Percentiles rank a stretch among this genome's conserved stretches.
Conservation (phyloP, 768 basidiomycete genomes). For the Lactifluus hygrophoroides region DNA sequence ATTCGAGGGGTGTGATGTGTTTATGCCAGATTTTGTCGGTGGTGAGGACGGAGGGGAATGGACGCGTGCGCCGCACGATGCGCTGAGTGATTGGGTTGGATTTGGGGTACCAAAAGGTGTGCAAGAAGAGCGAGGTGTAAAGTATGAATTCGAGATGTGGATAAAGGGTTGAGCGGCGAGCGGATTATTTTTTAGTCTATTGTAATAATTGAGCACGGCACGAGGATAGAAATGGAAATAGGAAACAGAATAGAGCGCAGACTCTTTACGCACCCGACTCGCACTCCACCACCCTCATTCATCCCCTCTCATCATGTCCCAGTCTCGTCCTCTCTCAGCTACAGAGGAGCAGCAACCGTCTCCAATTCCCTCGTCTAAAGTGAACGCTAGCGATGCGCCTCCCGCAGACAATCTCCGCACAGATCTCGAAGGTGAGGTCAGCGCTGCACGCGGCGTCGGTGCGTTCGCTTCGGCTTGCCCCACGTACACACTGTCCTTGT, state of each 20-base stretch:
- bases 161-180: conserved; percentile 30
- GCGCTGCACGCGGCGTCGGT: conserved; percentile 16
- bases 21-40: conserved; percentile 64
- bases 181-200: conserved; percentile 21
- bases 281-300: not conserved
- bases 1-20: conserved; percentile 79
- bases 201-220: not conserved
- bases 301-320: conserved; percentile 6
- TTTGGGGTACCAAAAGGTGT: conserved; percentile 68
- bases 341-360: not conserved
- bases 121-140: conserved; percentile 74
- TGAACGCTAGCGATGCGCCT: not conserved
- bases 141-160: conserved; percentile 98
- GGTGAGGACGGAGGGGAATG: conserved; percentile 32
- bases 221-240: conserved; percentile 8
- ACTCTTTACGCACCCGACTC: not conserved
- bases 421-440: conserved; percentile 12
- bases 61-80: conserved; percentile 50
- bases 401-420: not conserved
- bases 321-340: conserved; percentile 1
- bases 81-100: conserved; percentile 69
- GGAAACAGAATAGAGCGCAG: not conserved
- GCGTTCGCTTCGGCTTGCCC: conserved; percentile 1
- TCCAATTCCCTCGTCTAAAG: not conserved
- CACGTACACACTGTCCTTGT: not conserved